Base-by-base conservation (phyloP, 2,329 filamentous ascomycete species). In the Diaporthe sp. region DNA sequence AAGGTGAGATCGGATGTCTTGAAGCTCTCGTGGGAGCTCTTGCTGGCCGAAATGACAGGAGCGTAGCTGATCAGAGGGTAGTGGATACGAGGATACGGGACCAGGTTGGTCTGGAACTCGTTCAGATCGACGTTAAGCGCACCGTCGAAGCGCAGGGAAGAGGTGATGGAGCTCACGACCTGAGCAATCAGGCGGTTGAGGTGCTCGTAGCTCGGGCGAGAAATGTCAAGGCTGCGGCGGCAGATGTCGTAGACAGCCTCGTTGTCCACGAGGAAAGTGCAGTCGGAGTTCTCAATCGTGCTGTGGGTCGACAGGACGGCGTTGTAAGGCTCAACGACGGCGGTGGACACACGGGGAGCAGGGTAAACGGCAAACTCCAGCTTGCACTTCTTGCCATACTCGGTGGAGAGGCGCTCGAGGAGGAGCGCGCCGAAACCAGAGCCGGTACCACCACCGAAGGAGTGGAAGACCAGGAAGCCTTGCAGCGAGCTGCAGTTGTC, bases 21-120 rank as follows among this genome's bases (percentile, higher is more conserved):
- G 91, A 96, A 96, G 87, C 93, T 94, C 88, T 97, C 94, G 82
- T 97, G 94, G 63, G 92, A 90, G 84, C 93, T 94, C 90, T 94
- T 94, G 86, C 90, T 88, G 74, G 91, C 91, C 30, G 92, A 93
- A 77, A 94, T 88, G 78, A 94, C 92, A 42, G 92, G 92, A 15
- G 92, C 91, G 81, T 94, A 94, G 86, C 90, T 92, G 85, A 94
- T 93, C 61, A 94, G 85, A 70, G 92, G 92, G 84, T 93, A 94
- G 87, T 94, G 92, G 78, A 94, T 94, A 83, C 92, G 91, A 47
- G 92, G 92, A 83, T 92, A 94, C 35, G 92, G 92, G 70, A 94
- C 92, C 84, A 94, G 82, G 86, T 94, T 94, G 83, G 92, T 94
- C 88, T 94, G 92, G 88, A 94, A 94, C 85, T 94, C 92, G 88